phyloP scores from a whole-genome alignment of 352 stramenopile species.

The Phytophthora multivora region DNA sequence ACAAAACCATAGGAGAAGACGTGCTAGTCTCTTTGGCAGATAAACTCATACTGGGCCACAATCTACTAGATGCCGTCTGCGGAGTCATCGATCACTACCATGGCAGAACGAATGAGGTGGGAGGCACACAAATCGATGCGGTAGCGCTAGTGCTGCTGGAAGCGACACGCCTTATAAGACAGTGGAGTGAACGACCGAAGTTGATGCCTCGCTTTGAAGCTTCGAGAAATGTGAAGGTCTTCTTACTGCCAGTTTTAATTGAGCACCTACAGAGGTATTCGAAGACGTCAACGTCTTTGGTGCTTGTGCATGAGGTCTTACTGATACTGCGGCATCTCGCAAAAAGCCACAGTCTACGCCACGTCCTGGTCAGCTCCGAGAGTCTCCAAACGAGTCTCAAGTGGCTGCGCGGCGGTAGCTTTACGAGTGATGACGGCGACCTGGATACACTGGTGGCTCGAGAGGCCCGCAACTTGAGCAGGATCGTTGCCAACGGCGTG shows the following conservation, averaged over 20 bases:
- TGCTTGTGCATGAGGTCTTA: conserved; percentile 21
- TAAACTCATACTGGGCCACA: conserved; percentile 15
- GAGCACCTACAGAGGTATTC: conserved; percentile 5
- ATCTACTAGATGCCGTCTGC: conserved; percentile 20
- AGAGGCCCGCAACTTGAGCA: conserved; percentile 16
- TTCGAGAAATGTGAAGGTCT: conserved; percentile 2
- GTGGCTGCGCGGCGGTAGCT: conserved; percentile 5
- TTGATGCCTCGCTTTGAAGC: conserved; percentile 11
- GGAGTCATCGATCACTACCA: conserved; percentile 16
- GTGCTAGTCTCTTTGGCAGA: conserved; percentile 9
- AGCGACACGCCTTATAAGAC: conserved; percentile 21
- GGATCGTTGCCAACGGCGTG: background rate
- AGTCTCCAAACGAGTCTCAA: conserved; percentile 21
- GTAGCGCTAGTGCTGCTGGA: conserved; percentile 22
- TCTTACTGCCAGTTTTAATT: conserved; percentile 11
- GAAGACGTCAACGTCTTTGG: conserved; percentile 1
- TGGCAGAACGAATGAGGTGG: background rate
- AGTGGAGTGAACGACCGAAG: conserved; percentile 26
- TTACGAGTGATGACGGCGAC: conserved; percentile 13
- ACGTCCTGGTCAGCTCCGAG: background rate
- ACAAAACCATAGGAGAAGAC: conserved; percentile 14
- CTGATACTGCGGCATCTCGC: conserved; percentile 23
- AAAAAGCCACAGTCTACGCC: background rate
- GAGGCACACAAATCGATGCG: background rate
- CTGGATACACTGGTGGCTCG: conserved; percentile 22